phyloP scores from a whole-genome alignment of 306 rosid genomes.

The Luffa acutangula region DNA sequence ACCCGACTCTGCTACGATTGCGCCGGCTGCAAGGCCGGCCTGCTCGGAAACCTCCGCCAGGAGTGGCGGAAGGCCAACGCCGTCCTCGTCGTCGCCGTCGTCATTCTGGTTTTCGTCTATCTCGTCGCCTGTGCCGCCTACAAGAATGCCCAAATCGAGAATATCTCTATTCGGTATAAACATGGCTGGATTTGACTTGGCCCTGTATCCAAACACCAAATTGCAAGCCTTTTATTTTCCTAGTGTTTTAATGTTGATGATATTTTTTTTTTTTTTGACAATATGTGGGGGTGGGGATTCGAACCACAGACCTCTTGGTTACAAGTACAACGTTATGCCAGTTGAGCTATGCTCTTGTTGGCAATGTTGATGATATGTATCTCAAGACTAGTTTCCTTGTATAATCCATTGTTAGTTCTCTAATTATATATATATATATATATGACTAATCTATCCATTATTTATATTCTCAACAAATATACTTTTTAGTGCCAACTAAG shows the following conservation, averaged over 20 bases:
- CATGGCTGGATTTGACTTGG: conserved; percentile 49
- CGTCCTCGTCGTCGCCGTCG: conserved; percentile 59
- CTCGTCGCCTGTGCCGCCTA: conserved; percentile 80
- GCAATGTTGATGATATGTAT: neutral
- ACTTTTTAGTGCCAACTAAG: too few species aligned
- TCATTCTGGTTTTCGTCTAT: conserved; percentile 61
- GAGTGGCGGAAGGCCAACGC: conserved; percentile 84
- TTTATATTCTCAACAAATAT: too few species aligned
- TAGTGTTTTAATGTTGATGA: neutral
- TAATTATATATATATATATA: too few species aligned
- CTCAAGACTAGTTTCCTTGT: neutral
- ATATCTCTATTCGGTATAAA: conserved; percentile 64
- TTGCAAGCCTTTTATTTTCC: neutral
- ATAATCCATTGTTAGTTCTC: neutral
- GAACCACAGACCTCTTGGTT: too few species aligned
- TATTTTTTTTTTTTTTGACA: too few species aligned
- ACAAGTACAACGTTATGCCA: too few species aligned
- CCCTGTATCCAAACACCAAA: conserved; percentile 7
- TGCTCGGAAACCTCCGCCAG: conserved; percentile 56
- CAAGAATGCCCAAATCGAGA: conserved; percentile 76
- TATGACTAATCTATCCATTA: neutral
- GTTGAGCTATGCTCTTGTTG: too few species aligned
- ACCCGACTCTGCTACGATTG: conserved; percentile 67
- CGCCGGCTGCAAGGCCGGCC: conserved; percentile 74
- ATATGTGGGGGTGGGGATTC: too few species aligned